phyloP scores from a whole-genome alignment of 805 yeast genomes.

The Metschnikowia borealis region DNA sequence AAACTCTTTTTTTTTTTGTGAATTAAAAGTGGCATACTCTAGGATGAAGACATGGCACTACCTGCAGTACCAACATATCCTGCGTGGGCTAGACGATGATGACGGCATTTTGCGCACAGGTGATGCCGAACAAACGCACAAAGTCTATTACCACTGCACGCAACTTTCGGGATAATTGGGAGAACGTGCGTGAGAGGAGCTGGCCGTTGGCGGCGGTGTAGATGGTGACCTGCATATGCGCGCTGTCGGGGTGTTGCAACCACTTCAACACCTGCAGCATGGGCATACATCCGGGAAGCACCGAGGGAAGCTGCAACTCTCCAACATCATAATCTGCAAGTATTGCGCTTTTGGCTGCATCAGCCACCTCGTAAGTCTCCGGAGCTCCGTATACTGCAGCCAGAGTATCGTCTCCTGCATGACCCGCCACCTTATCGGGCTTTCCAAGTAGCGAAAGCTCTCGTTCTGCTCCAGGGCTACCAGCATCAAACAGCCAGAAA shows the following conservation, averaged over 20 bases:
- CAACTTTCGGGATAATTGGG: conserved; percentile 20
- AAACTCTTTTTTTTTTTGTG: too few relatives aligned
- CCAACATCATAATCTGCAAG: conserved; percentile 12
- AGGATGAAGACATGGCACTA: neutral
- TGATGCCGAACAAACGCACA: conserved; percentile 43
- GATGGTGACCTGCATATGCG: conserved; percentile 8
- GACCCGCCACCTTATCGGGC: neutral
- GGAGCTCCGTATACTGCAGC: conserved; percentile 1
- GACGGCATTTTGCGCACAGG: conserved; percentile 9
- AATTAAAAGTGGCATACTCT: too few relatives aligned
- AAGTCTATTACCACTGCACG: conserved; percentile 35
- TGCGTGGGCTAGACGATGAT: conserved; percentile 1
- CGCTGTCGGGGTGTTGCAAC: conserved; percentile 14
- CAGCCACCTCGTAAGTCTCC: conserved; percentile 19
- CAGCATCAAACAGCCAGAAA: conserved; percentile 5
- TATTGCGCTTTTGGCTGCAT: conserved; percentile 13
- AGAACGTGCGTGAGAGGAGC: conserved; percentile 19
- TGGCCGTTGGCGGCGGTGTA: conserved; percentile 18
- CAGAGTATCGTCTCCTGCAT: neutral
- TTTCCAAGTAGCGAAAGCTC: neutral
- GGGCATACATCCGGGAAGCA: conserved; percentile 51
- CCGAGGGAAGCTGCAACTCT: conserved; percentile 30
- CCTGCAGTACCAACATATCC: neutral
- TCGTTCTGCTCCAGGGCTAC: neutral
- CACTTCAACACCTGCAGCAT: conserved; percentile 40